phyloP scores from a whole-genome alignment of 306 rosid species.

The Vigna unguiculata region DNA sequence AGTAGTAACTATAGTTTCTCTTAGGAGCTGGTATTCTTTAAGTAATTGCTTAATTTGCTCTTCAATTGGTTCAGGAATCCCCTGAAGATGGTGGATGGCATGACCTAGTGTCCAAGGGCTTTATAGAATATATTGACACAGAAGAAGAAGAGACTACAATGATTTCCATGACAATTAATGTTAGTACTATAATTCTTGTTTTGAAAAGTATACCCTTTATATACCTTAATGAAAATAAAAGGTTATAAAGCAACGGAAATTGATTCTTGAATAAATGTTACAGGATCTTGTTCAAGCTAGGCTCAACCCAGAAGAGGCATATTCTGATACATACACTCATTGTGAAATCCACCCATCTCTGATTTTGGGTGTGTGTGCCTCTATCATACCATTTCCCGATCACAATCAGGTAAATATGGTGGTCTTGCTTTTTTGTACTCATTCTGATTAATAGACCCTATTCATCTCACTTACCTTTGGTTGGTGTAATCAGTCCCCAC shows the following conservation, averaged over 20 bases:
- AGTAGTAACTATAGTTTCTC: slow-evolving; percentile 20
- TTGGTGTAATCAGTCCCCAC: slow-evolving; percentile 77
- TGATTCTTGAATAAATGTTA: slow-evolving; percentile 38
- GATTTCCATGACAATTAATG: slow-evolving; percentile 98
- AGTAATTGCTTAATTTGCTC: slow-evolving; percentile 21
- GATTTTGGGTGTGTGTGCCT: slow-evolving; percentile 97
- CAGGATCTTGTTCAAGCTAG: slow-evolving; percentile 98
- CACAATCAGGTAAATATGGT: slow-evolving; percentile 87
- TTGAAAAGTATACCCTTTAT: slow-evolving; percentile 10
- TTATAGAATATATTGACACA: slow-evolving; percentile 91
- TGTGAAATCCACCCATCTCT: slow-evolving; percentile 97
- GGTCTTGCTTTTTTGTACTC: slow-evolving; percentile 1
- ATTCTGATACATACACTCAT: slow-evolving; percentile 92
- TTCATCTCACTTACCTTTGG: slow-evolving; percentile 33
- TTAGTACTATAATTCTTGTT: slow-evolving; percentile 53
- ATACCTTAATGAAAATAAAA: slow-evolving; percentile 26
- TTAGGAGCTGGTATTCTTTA: slow-evolving; percentile 23
- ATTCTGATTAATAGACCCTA: slow-evolving; percentile 6
- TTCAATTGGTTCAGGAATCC: slow-evolving; percentile 68
- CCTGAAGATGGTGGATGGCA: slow-evolving; percentile 98
- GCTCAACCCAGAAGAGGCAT: slow-evolving; percentile 87
- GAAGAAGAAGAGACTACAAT: slow-evolving; percentile 99
- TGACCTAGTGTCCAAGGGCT: slow-evolving; percentile 95
- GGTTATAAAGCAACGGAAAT: slow-evolving; percentile 13
- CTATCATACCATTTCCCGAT: slow-evolving; percentile 98